Percentiles rank a stretch among this genome's conserved stretches.
These are phyloP conservation scores for Eucalyptus guilfoylei DNA, from an alignment of 345 rosid species.

Conservation along the genomic window DNA sequence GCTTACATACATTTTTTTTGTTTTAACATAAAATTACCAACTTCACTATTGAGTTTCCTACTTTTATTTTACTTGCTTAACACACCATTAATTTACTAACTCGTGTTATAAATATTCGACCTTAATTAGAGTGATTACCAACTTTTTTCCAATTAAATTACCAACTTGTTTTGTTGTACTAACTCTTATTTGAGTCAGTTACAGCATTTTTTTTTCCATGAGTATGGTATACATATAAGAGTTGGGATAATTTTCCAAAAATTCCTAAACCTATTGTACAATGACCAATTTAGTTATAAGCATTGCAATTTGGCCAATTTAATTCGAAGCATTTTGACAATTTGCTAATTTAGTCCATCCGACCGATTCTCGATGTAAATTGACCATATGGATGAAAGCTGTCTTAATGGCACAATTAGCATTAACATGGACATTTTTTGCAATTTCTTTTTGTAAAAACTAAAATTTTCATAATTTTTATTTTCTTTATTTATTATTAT, in stretches of 20 bases:
- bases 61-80: background rate
- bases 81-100: background rate
- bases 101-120: background rate
- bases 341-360: background rate
- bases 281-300: background rate
- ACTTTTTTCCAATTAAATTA: background rate
- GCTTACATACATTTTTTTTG: background rate
- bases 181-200: background rate
- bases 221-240: background rate
- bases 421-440: background rate
- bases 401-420: fast-evolving
- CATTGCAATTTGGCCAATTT: background rate
- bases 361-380: background rate
- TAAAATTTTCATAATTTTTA: background rate
- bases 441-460: background rate
- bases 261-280: background rate
- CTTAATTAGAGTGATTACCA: background rate
- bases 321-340: background rate
- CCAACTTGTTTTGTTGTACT: background rate
- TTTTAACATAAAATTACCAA: background rate
- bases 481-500: background rate
- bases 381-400: background rate
- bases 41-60: background rate
- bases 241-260: background rate
- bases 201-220: background rate